These are phyloP conservation scores for Globisporangium perplexum DNA, from an alignment of 352 stramenopile species.

Conservation along the genomic window DNA sequence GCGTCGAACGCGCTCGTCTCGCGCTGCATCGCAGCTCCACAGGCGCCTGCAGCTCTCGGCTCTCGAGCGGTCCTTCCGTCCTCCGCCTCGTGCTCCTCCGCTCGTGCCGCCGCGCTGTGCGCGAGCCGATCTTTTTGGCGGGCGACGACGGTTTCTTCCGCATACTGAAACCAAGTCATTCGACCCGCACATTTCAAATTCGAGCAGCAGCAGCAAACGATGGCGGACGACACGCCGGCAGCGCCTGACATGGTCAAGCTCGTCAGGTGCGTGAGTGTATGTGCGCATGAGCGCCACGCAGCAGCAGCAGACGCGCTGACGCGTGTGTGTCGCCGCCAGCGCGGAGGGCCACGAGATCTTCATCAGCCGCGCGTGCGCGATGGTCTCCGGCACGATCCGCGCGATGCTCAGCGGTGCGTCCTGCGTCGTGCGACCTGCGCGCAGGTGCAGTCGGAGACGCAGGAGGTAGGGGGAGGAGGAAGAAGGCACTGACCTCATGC, in stretches of 20 bases:
- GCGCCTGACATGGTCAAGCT: constrained; percentile 76
- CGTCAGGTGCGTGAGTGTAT: constrained; percentile 39
- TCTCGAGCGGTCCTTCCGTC: no score
- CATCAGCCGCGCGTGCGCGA: constrained; percentile 91
- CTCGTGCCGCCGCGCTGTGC: no score
- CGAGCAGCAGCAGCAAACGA: constrained; percentile 14
- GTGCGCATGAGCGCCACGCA: background rate
- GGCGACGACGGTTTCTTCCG: background rate
- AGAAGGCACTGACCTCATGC: no score
- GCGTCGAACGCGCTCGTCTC: constrained; percentile 29
- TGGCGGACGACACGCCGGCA: constrained; percentile 39
- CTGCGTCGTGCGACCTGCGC: no score
- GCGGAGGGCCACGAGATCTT: constrained; percentile 95
- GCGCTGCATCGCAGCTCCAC: constrained; percentile 14
- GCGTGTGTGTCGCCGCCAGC: constrained; percentile 29
- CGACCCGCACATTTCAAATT: background rate
- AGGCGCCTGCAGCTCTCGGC: no score
- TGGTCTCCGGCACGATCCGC: constrained; percentile 94
- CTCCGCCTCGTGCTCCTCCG: no score
- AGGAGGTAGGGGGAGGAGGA: no score
- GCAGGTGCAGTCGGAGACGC: no score
- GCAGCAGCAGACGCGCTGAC: background rate
- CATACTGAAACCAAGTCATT: constrained; percentile 10
- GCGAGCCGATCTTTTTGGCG: background rate
- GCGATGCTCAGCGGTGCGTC: constrained; percentile 93